A percentile compares a stretch with the other conserved stretches of the same genome.
phyloP scores from a whole-genome alignment of 495 filamentous ascomycete species.

The Hyaloscypha hepaticicola region DNA sequence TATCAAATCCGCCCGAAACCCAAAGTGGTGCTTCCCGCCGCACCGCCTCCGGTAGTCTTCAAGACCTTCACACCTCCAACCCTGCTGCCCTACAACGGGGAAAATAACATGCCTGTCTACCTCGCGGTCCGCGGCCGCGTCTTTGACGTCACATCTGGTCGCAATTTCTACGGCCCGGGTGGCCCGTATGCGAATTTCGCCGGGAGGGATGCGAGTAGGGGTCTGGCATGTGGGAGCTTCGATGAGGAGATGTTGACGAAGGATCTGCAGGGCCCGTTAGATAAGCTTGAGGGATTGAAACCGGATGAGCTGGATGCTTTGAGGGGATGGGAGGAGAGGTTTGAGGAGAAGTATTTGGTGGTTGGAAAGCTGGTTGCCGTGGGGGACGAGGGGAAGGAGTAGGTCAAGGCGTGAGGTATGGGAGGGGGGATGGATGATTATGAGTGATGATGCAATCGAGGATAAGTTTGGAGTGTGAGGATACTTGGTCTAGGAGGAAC shows the following conservation, averaged over 20 bases:
- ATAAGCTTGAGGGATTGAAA: slow-evolving; percentile 72
- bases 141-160: slow-evolving; percentile 84
- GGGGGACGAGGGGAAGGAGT: slow-evolving; percentile 57
- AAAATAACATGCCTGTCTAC: slow-evolving; percentile 72
- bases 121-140: slow-evolving; percentile 88
- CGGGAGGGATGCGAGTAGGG: slow-evolving; percentile 84
- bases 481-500: not conserved
- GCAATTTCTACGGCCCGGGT: slow-evolving; percentile 80
- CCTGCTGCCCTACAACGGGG: slow-evolving; percentile 85
- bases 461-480: not conserved
- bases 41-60: slow-evolving; percentile 79
- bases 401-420: slow-evolving; percentile 37
- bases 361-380: slow-evolving; percentile 78
- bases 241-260: slow-evolving; percentile 96
- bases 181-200: slow-evolving; percentile 87
- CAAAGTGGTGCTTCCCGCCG: slow-evolving; percentile 59
- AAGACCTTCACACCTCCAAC: slow-evolving; percentile 85
- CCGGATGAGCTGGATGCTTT: slow-evolving; percentile 79
- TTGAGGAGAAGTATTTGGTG: slow-evolving; percentile 89
- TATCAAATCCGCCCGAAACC: slow-evolving; percentile 57
- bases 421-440: not conserved
- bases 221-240: slow-evolving; percentile 88
- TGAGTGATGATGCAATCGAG: not conserved
- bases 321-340: slow-evolving; percentile 88
- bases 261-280: slow-evolving; percentile 82